phyloP scores from a whole-genome alignment of 1,284 basidiomycete genomes.

The Xerocomus nothofagi region DNA sequence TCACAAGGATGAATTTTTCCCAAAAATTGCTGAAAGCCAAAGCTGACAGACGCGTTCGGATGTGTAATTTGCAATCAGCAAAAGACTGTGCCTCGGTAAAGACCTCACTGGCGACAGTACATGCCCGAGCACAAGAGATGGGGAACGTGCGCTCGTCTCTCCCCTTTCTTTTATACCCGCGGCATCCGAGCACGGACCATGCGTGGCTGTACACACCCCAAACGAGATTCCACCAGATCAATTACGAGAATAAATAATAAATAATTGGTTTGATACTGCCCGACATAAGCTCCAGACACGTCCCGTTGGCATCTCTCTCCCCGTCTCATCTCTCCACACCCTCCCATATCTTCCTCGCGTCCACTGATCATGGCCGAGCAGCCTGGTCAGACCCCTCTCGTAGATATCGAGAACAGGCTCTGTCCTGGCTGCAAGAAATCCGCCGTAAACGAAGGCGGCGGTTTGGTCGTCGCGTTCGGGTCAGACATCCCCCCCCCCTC shows the following conservation, averaged over 20 bases:
- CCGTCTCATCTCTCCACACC: no score
- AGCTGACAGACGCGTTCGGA: conserved; percentile 79
- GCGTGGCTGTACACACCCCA: conserved; percentile 11
- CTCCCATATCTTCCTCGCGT: neutral
- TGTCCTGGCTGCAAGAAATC: conserved; percentile 86
- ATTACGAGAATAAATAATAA: no score
- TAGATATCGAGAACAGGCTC: conserved; percentile 54
- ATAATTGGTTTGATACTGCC: no score
- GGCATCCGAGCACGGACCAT: conserved; percentile 45
- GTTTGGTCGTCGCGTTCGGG: conserved; percentile 91
- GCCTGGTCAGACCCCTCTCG: conserved; percentile 10
- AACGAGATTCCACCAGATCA: no score
- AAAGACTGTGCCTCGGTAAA: conserved; percentile 89
- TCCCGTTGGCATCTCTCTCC: no score
- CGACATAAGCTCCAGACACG: no score
- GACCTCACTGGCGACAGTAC: conserved; percentile 90
- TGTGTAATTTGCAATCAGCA: conserved; percentile 94
- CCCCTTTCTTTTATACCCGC: no score
- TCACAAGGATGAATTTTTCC: no score
- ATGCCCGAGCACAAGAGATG: conserved; percentile 91
- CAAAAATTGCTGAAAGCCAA: conserved; percentile 82
- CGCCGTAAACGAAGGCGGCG: conserved; percentile 82
- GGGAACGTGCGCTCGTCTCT: no score
- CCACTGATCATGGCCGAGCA: conserved; percentile 16
- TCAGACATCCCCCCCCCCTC: conserved; percentile 36